Conservation (phyloP, 208 protist species). For the Trypanosoma lewisi region DNA sequence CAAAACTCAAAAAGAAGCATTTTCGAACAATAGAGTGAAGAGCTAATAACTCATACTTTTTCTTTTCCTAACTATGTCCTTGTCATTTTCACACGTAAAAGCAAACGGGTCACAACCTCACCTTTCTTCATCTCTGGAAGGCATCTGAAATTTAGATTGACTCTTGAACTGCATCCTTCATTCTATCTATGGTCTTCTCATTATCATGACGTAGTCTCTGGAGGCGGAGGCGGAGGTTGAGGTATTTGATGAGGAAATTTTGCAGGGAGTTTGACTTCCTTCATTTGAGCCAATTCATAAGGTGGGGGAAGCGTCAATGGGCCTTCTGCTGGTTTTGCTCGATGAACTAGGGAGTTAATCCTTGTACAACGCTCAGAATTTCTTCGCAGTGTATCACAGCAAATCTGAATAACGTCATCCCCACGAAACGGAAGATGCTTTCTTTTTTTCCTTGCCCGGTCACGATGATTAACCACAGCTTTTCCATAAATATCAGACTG, state of each 20-base stretch:
- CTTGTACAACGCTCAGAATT: constrained; percentile 45
- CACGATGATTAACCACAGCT: constrained; percentile 32
- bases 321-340: constrained; percentile 29
- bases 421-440: constrained; percentile 37
- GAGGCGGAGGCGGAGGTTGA: not conserved
- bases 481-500: constrained; percentile 28
- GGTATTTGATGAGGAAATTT: constrained; percentile 20
- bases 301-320: constrained; percentile 27
- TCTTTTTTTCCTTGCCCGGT: constrained; percentile 31
- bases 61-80: no score
- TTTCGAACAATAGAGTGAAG: no score
- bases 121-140: no score
- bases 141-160: no score
- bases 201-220: no score
- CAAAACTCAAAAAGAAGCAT: no score
- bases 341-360: constrained; percentile 65
- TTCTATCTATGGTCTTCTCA: no score
- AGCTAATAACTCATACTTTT: no score
- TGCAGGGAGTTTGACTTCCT: constrained; percentile 15
- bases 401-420: constrained; percentile 37
- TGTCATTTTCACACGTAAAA: no score
- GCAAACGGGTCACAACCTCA: no score
- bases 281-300: constrained; percentile 24
- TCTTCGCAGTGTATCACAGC: constrained; percentile 25
- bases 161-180: no score